Evolutionary conservation across 2,329 filamentous ascomycete species (phyloP).

Genomic region (Neofusicoccum cordaticola): DNA sequence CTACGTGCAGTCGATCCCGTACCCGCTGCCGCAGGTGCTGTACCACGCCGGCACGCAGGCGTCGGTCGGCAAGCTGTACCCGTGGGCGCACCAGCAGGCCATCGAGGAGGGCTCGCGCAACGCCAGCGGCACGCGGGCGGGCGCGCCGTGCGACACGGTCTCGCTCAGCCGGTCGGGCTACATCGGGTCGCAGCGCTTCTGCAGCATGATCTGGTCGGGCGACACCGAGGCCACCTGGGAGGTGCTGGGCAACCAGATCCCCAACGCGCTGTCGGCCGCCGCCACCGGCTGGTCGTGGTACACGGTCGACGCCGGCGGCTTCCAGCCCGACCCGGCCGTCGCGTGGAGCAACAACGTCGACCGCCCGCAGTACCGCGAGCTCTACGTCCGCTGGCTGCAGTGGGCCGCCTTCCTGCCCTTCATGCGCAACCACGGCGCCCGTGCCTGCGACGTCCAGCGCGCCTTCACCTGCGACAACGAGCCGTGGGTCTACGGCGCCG

Average conservation of each 20-base stretch:
- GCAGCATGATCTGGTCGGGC: slow-evolving; percentile 32
- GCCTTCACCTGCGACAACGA: slow-evolving; percentile 39
- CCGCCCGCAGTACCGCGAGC: slow-evolving; percentile 26
- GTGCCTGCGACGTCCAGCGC: slow-evolving; percentile 27
- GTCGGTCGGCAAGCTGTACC: slow-evolving; percentile 29
- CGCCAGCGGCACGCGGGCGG: slow-evolving; percentile 23
- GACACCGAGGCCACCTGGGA: slow-evolving; percentile 31
- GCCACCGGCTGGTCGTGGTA: slow-evolving; percentile 31
- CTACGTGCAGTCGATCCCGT: slow-evolving; percentile 31
- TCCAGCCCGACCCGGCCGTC: slow-evolving; percentile 33
- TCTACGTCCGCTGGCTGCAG: slow-evolving; percentile 32
- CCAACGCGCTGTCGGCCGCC: slow-evolving; percentile 27
- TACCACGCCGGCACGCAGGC: slow-evolving; percentile 31
- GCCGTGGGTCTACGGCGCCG: slow-evolving; percentile 29
- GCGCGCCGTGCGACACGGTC: slow-evolving; percentile 27
- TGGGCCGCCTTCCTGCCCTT: slow-evolving; percentile 33
- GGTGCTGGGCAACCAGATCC: slow-evolving; percentile 27
- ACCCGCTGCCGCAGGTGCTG: slow-evolving; percentile 27
- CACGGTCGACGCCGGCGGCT: slow-evolving; percentile 31
- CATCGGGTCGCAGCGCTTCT: slow-evolving; percentile 32
- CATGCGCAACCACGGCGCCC: slow-evolving; percentile 31
- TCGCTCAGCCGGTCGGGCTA: slow-evolving; percentile 30
- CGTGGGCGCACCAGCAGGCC: slow-evolving; percentile 30
- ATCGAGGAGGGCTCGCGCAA: slow-evolving; percentile 31
- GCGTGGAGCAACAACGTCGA: slow-evolving; percentile 34